Base-by-base conservation (phyloP, 2,329 filamentous ascomycete genomes). In the Onygenales sp. region DNA sequence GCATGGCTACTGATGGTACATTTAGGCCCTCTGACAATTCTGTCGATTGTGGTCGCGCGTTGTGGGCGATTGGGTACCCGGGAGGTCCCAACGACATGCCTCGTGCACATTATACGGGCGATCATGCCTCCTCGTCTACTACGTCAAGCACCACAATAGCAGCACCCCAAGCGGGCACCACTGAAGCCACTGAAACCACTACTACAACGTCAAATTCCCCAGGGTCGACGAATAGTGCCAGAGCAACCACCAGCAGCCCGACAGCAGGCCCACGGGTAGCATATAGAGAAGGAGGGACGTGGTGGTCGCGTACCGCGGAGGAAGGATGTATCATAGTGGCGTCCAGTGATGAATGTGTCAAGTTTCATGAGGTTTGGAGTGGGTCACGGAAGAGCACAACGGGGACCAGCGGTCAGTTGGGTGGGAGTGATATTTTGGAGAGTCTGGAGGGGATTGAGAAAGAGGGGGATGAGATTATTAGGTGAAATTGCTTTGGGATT, bases 321-420 rank as follows among this genome's bases (percentile, higher is more conserved):
- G 87, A 92, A 61, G 88, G 87, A 0, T 95, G 90, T 65, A 85
- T 98, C 59, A 87, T 96, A 14, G 86, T 98, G 51, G 92, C 91
- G 13, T 87, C 88, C 43, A 95, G 90, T 64, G 91, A 97, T 70
- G 85, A 89, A 65, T 94, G 83, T 61, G 86, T 97, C 68, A 93
- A 93, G 65, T 97, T 97, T 63, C 90, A 97, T 68, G 91, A 97
- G 71, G 83, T 98, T 9, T 97, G 91, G 93, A 78, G 80, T n/a
- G 79, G 81, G 2, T 74, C 78, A 42, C 76, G 73, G 60, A 84
- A 80, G 62, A 71, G 74, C 7, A 79, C 76, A 17, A 69, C 74
- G 21, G 67, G 74, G 50, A 75, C 77, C 11, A 75, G 73, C 42
- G 83, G 87, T 2, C 74, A 88, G 57, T 73, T 95, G 27, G 88